Evolutionary conservation across 2,329 filamentous ascomycete genomes (phyloP).

Genomic region (Colletotrichum tropicicola): DNA sequence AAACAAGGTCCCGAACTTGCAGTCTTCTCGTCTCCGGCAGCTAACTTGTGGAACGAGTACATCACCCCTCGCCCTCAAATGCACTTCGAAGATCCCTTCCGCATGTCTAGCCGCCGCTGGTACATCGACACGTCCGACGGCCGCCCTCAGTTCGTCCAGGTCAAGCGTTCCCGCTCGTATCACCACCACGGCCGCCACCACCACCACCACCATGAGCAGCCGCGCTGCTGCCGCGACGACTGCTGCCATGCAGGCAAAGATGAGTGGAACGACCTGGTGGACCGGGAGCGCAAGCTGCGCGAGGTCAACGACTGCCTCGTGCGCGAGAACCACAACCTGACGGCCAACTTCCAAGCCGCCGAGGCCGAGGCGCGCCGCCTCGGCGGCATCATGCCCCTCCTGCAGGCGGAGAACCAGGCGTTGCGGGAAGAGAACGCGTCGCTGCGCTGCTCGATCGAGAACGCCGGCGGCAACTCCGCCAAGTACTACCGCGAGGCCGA

Average conservation of each 20-base stretch:
- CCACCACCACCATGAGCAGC: conserved; percentile 36
- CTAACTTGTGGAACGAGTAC: conserved; percentile 26
- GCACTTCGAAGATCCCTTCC: conserved; percentile 11
- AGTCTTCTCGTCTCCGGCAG: conserved; percentile 7
- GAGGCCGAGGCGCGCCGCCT: conserved; percentile 47
- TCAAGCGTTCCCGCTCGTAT: conserved; percentile 50
- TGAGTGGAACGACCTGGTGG: conserved; percentile 47
- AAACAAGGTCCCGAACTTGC: not conserved
- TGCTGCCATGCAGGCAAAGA: conserved; percentile 46
- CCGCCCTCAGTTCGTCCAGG: conserved; percentile 45
- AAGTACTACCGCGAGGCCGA: conserved; percentile 43
- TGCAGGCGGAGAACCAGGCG: conserved; percentile 46
- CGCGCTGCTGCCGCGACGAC: conserved; percentile 37
- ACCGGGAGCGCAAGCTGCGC: conserved; percentile 45
- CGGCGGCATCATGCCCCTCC: conserved; percentile 43
- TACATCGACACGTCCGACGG: conserved; percentile 46
- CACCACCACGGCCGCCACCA: conserved; percentile 40
- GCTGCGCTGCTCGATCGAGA: conserved; percentile 48
- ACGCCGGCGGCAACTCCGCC: conserved; percentile 38
- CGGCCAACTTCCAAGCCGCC: conserved; percentile 43
- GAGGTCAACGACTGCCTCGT: conserved; percentile 44
- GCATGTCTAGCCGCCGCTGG: conserved; percentile 45
- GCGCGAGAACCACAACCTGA: conserved; percentile 42
- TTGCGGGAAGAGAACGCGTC: conserved; percentile 49
- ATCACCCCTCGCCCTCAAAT: conserved; percentile 14